Evolutionary conservation across 1,139 yeast genomes (phyloP).

Genomic region (Lodderomyces jiufengensis): DNA sequence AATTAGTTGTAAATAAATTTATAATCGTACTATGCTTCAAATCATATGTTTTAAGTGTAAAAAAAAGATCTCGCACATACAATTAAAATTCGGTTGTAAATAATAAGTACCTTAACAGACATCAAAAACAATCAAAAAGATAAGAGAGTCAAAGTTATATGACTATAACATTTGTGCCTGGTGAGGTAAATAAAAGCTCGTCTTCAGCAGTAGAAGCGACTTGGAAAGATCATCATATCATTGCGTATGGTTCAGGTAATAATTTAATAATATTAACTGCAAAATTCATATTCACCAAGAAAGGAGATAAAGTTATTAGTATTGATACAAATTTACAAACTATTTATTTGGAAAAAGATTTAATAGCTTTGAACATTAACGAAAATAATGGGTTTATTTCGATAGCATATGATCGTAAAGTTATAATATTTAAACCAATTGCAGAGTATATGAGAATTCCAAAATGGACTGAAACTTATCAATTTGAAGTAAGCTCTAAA

Average conservation of each 20-base stretch:
- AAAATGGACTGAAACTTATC: constrained; percentile 44
- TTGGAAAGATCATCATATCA: constrained; percentile 67
- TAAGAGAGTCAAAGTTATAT: constrained; percentile 25
- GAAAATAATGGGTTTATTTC: constrained; percentile 54
- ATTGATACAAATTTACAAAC: constrained; percentile 60
- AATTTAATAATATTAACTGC: constrained; percentile 57
- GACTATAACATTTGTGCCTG: constrained; percentile 76
- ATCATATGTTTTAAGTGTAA: background rate
- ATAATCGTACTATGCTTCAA: too few species aligned
- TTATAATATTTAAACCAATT: constrained; percentile 41
- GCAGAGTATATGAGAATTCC: constrained; percentile 42
- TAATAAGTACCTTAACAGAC: too few species aligned
- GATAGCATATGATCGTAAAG: constrained; percentile 32
- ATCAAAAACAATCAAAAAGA: too few species aligned
- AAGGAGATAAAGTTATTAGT: constrained; percentile 11
- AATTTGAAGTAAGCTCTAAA: constrained; percentile 20
- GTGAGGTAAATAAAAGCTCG: constrained; percentile 65
- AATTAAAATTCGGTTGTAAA: too few species aligned
- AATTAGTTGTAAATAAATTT: too few species aligned
- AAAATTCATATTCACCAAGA: constrained; percentile 13
- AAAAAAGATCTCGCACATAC: background rate
- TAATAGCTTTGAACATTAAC: constrained; percentile 63
- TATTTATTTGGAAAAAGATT: constrained; percentile 64
- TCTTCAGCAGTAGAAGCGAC: constrained; percentile 57
- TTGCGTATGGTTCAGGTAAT: constrained; percentile 85